Evolutionary conservation across 1,284 basidiomycete genomes (phyloP).

Genomic region (Heterobasidion parviporum): DNA sequence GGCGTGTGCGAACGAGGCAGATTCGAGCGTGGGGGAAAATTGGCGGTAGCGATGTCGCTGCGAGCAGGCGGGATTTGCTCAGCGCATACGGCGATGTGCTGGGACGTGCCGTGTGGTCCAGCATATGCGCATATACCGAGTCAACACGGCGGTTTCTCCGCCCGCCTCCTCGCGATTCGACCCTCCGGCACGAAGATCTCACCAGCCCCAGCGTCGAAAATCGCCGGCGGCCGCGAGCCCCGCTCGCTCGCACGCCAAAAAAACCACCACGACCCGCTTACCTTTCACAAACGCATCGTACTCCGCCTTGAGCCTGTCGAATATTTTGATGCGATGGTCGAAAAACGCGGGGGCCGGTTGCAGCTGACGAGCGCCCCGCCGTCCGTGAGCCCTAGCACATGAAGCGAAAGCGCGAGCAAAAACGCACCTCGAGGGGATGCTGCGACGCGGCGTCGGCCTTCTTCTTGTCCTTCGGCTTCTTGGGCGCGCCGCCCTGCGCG

Average conservation of each 20-base stretch:
- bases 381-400: conserved; percentile 5
- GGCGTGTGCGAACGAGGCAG: too few relatives aligned
- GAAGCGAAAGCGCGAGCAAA: not conserved
- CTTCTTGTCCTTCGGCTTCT: conserved; percentile 46
- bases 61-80: not conserved
- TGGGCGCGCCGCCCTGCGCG: conserved; percentile 8
- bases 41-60: too few relatives aligned
- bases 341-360: conserved; percentile 84
- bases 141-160: too few relatives aligned
- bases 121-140: too few relatives aligned
- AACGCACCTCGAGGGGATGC: conserved; percentile 56
- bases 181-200: too few relatives aligned
- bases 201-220: too few relatives aligned
- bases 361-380: conserved; percentile 38
- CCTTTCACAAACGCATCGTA: conserved; percentile 78
- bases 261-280: conserved; percentile 21
- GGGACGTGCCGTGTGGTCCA: too few relatives aligned
- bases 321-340: conserved; percentile 85
- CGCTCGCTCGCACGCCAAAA: not conserved
- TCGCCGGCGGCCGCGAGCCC: too few relatives aligned
- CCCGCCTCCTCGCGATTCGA: too few relatives aligned
- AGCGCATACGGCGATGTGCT: too few relatives aligned
- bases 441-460: conserved; percentile 35
- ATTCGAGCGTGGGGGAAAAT: too few relatives aligned
- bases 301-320: conserved; percentile 84